Conservation (phyloP, 495 filamentous ascomycete species). For the Oidiodendron maius region DNA sequence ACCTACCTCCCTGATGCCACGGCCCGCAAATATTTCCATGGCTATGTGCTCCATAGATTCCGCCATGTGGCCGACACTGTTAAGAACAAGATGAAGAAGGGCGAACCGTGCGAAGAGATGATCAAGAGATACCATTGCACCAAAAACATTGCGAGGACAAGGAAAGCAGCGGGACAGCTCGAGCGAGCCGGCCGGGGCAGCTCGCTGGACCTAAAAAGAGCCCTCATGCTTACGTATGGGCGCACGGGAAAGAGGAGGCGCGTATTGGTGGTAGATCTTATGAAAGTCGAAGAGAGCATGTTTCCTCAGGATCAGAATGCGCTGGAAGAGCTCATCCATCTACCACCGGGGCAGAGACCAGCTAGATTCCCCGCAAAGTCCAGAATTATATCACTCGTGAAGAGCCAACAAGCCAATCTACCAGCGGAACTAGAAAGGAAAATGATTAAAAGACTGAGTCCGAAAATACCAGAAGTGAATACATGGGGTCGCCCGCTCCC, state of each 20-base stretch:
- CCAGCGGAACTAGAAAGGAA: not conserved
- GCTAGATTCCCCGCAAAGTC: not conserved
- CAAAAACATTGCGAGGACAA: conserved; percentile 25
- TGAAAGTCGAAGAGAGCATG: conserved; percentile 1
- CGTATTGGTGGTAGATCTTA: conserved; percentile 34
- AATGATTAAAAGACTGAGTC: conserved; percentile 33
- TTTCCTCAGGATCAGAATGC: conserved; percentile 10
- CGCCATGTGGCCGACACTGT: not conserved
- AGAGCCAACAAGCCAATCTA: conserved; percentile 22
- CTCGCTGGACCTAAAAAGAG: conserved; percentile 48
- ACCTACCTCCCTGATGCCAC: conserved; percentile 75
- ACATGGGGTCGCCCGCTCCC: conserved; percentile 57
- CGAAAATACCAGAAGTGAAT: conserved; percentile 53
- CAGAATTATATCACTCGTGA: conserved; percentile 19
- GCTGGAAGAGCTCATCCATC: conserved; percentile 8
- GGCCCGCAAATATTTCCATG: conserved; percentile 53
- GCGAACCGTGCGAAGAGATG: not conserved
- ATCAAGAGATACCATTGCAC: not conserved
- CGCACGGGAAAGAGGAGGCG: conserved; percentile 64
- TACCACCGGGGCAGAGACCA: not conserved
- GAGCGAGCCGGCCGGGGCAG: conserved; percentile 62
- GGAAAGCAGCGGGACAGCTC: conserved; percentile 33
- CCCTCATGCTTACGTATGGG: conserved; percentile 68
- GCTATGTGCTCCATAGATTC: conserved; percentile 56
- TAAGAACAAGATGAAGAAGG: not conserved